These are phyloP conservation scores for Heritiera littoralis DNA, from an alignment of 345 rosid species.

Conservation along the genomic window DNA sequence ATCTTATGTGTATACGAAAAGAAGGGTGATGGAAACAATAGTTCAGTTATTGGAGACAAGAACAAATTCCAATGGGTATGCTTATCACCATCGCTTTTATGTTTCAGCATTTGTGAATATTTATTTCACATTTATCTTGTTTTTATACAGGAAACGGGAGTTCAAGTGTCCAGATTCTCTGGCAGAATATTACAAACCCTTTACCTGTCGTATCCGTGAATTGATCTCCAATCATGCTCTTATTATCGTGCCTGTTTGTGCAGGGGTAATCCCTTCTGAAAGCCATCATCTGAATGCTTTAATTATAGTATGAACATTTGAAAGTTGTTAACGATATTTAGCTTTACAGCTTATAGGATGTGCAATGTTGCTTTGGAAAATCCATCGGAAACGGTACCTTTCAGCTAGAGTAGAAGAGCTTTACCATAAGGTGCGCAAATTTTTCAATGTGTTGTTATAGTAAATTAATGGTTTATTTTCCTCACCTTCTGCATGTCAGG, in stretches of 20 bases:
- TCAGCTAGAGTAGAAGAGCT: slow-evolving; percentile 66
- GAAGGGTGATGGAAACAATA: slow-evolving; percentile 50
- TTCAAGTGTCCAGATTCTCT: slow-evolving; percentile 73
- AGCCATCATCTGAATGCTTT: slow-evolving; percentile 36
- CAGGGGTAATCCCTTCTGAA: slow-evolving; percentile 52
- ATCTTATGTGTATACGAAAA: slow-evolving; percentile 44
- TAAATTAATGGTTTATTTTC: background rate
- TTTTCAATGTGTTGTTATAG: background rate
- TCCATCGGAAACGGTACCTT: slow-evolving; percentile 41
- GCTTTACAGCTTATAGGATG: slow-evolving; percentile 67
- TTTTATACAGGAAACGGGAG: slow-evolving; percentile 52
- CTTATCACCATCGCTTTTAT: slow-evolving; percentile 9
- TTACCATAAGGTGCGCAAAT: slow-evolving; percentile 58
- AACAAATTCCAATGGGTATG: slow-evolving; percentile 61
- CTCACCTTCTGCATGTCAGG: background rate
- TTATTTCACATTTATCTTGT: slow-evolving; percentile 19
- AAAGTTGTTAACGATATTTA: slow-evolving; percentile 56
- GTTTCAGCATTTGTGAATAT: slow-evolving; percentile 5
- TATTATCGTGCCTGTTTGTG: slow-evolving; percentile 41
- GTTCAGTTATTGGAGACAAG: slow-evolving; percentile 50
- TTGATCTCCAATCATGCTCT: slow-evolving; percentile 57
- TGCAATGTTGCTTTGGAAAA: slow-evolving; percentile 44
- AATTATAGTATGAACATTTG: slow-evolving; percentile 41
- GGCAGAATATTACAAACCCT: slow-evolving; percentile 62
- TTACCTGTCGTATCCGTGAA: slow-evolving; percentile 55